phyloP scores from a whole-genome alignment of 1,284 basidiomycete genomes.

The Prillingera fragicola region DNA sequence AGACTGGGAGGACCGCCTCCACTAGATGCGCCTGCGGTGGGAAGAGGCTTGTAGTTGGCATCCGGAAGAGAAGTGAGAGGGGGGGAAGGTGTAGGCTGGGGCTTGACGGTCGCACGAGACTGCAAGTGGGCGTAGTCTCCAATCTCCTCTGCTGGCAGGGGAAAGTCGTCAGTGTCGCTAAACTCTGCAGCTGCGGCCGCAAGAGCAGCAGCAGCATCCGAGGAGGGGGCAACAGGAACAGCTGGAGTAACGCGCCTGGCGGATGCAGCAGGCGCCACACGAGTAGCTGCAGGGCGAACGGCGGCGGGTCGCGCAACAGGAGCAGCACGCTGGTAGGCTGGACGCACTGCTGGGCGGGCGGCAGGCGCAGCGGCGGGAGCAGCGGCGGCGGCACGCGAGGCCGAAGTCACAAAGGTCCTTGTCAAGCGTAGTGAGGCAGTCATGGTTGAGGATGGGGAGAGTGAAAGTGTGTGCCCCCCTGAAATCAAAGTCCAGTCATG shows the following conservation, averaged over 20 bases:
- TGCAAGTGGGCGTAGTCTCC: slow-evolving; percentile 21
- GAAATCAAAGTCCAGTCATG: too few species aligned
- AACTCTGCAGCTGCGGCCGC: background rate
- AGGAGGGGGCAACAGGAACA: slow-evolving; percentile 5
- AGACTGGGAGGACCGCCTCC: too few species aligned
- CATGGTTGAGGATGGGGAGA: slow-evolving; percentile 1
- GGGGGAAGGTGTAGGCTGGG: slow-evolving; percentile 11
- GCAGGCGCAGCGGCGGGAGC: background rate
- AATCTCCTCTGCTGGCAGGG: slow-evolving; percentile 13
- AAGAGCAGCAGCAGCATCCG: background rate
- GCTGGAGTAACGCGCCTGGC: slow-evolving; percentile 4
- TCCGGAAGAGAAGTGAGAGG: slow-evolving; percentile 18
- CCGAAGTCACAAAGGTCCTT: slow-evolving; percentile 5
- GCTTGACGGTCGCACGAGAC: background rate
- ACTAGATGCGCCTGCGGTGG: background rate
- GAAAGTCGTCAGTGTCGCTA: slow-evolving; percentile 6
- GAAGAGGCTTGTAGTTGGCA: slow-evolving; percentile 20
- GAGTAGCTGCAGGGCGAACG: slow-evolving; percentile 7
- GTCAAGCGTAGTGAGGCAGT: background rate
- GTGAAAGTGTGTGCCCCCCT: too few species aligned
- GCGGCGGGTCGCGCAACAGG: background rate
- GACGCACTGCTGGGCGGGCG: background rate
- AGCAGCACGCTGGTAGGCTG: background rate
- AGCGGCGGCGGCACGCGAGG: background rate
- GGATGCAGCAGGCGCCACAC: background rate